phyloP scores from a whole-genome alignment of 345 rosid genomes.

The Ceriops tagal region DNA sequence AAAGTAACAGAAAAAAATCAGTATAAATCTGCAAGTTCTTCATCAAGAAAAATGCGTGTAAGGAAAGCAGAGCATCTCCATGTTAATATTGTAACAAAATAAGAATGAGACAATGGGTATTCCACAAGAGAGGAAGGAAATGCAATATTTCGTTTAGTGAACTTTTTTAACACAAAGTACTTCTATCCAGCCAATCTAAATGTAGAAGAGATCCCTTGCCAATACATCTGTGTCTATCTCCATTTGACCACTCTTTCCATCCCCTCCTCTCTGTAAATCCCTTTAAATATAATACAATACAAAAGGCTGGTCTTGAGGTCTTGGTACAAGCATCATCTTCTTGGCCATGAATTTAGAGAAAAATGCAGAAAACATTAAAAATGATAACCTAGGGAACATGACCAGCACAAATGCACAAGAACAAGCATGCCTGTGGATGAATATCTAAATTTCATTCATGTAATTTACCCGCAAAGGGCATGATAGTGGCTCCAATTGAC shows the following conservation, averaged over 20 bases:
- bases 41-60: not conserved
- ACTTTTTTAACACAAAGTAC: no score
- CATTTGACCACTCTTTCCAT: no score
- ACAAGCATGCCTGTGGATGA: not conserved
- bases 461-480: constrained; percentile 55
- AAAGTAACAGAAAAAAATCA: constrained; percentile 5
- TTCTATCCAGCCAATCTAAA: no score
- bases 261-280: no score
- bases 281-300: no score
- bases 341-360: no score
- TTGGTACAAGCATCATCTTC: no score
- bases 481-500: constrained; percentile 63
- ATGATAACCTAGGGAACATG: constrained; percentile 3
- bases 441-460: no score
- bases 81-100: not conserved
- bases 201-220: no score
- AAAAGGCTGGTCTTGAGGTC: no score
- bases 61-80: not conserved
- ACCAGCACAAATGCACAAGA: not conserved
- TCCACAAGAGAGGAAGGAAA: not conserved
- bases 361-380: not conserved
- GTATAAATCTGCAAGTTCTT: not conserved
- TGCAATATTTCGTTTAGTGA: no score
- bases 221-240: no score
- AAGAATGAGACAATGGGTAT: not conserved